phyloP scores from a whole-genome alignment of 306 rosid species.

The Ammopiptanthus mongolicus region DNA sequence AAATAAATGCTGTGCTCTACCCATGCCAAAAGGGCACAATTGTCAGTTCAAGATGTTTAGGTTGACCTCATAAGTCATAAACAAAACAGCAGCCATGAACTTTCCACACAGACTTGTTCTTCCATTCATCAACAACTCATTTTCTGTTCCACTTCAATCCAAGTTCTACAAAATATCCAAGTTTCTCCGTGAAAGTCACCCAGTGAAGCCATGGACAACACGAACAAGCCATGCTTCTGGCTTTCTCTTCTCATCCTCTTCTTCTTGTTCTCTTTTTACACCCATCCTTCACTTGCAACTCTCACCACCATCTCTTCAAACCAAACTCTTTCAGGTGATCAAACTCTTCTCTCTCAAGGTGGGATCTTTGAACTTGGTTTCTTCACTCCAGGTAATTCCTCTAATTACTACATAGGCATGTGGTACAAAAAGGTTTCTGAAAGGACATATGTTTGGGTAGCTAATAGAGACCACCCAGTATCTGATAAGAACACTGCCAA shows the following conservation, averaged over 20 bases:
- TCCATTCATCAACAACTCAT: neutral
- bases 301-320: slow-evolving; percentile 29
- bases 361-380: slow-evolving; percentile 50
- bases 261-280: slow-evolving; percentile 20
- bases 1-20: too few relatives aligned
- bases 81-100: neutral
- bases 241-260: slow-evolving; percentile 20
- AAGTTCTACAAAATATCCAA: neutral
- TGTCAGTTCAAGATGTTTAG: neutral
- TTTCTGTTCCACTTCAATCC: neutral
- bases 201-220: slow-evolving; percentile 24
- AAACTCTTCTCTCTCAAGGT: slow-evolving; percentile 33
- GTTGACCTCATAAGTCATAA: neutral
- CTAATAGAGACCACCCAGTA: slow-evolving; percentile 51
- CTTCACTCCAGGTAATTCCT: slow-evolving; percentile 44
- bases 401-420: slow-evolving; percentile 51
- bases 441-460: slow-evolving; percentile 50
- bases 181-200: neutral
- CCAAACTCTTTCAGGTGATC: slow-evolving; percentile 47
- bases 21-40: neutral
- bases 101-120: neutral
- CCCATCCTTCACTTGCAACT: slow-evolving; percentile 25
- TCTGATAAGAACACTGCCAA: slow-evolving; percentile 37
- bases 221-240: slow-evolving; percentile 14
- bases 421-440: slow-evolving; percentile 39